phyloP scores from a whole-genome alignment of 129 eudicot species.

The Arctium minus region DNA sequence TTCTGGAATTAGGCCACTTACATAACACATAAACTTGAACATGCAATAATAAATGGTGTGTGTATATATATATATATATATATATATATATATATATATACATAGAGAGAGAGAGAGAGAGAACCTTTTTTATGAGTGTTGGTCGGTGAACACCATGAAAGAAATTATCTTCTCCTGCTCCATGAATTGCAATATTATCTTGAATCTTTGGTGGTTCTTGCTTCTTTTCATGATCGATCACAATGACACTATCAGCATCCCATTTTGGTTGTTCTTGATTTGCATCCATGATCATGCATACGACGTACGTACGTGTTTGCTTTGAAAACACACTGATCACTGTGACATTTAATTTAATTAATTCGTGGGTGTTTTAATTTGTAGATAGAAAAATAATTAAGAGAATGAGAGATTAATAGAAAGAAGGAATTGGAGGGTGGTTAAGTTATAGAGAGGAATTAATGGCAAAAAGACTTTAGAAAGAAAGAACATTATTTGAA shows the following conservation, averaged over 20 bases:
- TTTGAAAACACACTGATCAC: background rate
- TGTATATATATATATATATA: background rate
- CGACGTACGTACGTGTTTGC: slow-evolving; percentile 10
- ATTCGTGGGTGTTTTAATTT: background rate
- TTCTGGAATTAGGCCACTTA: background rate
- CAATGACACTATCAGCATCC: background rate
- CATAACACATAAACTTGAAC: background rate
- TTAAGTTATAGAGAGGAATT: background rate
- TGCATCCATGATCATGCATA: slow-evolving; percentile 35
- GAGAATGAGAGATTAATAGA: background rate
- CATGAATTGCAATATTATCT: slow-evolving; percentile 7
- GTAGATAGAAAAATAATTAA: background rate
- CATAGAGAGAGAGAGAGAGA: slow-evolving; percentile 1
- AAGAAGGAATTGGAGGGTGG: background rate
- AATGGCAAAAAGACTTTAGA: background rate
- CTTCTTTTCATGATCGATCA: slow-evolving; percentile 6
- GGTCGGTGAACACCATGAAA: slow-evolving; percentile 12
- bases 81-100: background rate
- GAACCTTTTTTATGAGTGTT: slow-evolving; percentile 27
- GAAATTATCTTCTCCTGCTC: background rate
- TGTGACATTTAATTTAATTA: background rate
- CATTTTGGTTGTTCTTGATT: slow-evolving; percentile 24
- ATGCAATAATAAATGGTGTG: background rate
- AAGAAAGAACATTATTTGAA: background rate
- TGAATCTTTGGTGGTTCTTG: slow-evolving; percentile 7